Conservation (phyloP, 2,329 filamentous ascomycete species). For the Calonectria honghensis region DNA sequence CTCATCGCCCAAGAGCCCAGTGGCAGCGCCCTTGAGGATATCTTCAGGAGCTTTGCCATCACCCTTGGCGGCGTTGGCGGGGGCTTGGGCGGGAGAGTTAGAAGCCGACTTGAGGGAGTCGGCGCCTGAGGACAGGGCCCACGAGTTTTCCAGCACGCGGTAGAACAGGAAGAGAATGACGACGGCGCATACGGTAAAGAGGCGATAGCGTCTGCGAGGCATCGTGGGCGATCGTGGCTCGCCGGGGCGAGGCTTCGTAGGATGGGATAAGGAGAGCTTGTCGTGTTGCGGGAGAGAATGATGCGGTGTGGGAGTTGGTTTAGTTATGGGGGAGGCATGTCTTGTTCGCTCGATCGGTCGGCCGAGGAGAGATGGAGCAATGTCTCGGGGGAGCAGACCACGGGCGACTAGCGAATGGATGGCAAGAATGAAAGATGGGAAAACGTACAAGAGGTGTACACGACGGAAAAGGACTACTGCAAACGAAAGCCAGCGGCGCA, state of each 20-base stretch:
- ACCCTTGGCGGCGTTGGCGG: slow-evolving; percentile 38
- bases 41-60: slow-evolving; percentile 38
- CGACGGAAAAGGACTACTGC: slow-evolving; percentile 24
- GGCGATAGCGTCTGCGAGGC: slow-evolving; percentile 79
- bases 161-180: slow-evolving; percentile 74
- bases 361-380: slow-evolving; percentile 20
- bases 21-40: slow-evolving; percentile 32
- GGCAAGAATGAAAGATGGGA: slow-evolving; percentile 5
- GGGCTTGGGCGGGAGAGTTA: slow-evolving; percentile 37
- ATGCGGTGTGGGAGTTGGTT: slow-evolving; percentile 1
- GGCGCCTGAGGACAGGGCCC: slow-evolving; percentile 53
- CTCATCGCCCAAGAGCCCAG: slow-evolving; percentile 36
- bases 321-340: slow-evolving; percentile 33
- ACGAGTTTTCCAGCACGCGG: slow-evolving; percentile 67
- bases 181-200: slow-evolving; percentile 74
- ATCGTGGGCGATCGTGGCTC: slow-evolving; percentile 52
- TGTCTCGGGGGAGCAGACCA: neutral
- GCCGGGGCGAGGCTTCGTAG: slow-evolving; percentile 52
- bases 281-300: slow-evolving; percentile 6
- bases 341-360: slow-evolving; percentile 18
- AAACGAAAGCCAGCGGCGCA: slow-evolving; percentile 9
- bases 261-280: neutral
- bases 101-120: slow-evolving; percentile 41
- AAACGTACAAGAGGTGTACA: slow-evolving; percentile 7
- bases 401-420: slow-evolving; percentile 1